phyloP scores from a whole-genome alignment of 805 yeast species.

The Lachancea lanzarotensis region DNA sequence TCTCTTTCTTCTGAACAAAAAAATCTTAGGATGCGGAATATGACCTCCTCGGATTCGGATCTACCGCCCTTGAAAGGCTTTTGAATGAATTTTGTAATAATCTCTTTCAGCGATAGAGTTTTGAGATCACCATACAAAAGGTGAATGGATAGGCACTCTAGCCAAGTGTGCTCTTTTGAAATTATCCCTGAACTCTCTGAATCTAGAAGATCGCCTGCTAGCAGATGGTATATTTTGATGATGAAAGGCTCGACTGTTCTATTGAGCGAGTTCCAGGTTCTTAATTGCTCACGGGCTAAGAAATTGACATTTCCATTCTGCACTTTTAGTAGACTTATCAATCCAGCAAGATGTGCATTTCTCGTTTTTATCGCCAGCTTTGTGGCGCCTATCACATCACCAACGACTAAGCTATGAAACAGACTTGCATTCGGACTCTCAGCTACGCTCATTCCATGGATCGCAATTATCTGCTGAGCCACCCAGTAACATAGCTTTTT shows the following conservation, averaged over 20 bases:
- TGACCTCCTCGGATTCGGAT: conserved; percentile 14
- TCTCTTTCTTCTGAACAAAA: conserved; percentile 21
- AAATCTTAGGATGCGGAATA: conserved; percentile 27
- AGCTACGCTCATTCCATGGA: conserved; percentile 28
- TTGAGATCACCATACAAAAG: conserved; percentile 58
- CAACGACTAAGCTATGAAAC: conserved; percentile 44
- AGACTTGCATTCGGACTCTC: conserved; percentile 45
- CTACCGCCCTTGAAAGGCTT: conserved; percentile 9
- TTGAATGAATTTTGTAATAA: conserved; percentile 26
- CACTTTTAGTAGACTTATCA: conserved; percentile 66
- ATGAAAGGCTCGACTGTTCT: conserved; percentile 43
- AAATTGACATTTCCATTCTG: conserved; percentile 51
- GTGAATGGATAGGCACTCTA: conserved; percentile 48
- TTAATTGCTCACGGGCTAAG: conserved; percentile 56
- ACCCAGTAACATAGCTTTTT: conserved; percentile 53
- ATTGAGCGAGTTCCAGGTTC: conserved; percentile 52
- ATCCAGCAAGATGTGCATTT: conserved; percentile 63
- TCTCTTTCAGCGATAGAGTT: conserved; percentile 29
- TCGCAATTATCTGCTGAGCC: conserved; percentile 35
- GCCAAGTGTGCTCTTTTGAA: conserved; percentile 55
- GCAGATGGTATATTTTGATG: conserved; percentile 54
- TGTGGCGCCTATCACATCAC: conserved; percentile 58
- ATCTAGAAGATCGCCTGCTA: conserved; percentile 45
- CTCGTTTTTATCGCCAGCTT: conserved; percentile 51
- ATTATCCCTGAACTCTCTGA: conserved; percentile 30